phyloP scores from a whole-genome alignment of 176 grass and related monocot species.

The Zizania latifolia region DNA sequence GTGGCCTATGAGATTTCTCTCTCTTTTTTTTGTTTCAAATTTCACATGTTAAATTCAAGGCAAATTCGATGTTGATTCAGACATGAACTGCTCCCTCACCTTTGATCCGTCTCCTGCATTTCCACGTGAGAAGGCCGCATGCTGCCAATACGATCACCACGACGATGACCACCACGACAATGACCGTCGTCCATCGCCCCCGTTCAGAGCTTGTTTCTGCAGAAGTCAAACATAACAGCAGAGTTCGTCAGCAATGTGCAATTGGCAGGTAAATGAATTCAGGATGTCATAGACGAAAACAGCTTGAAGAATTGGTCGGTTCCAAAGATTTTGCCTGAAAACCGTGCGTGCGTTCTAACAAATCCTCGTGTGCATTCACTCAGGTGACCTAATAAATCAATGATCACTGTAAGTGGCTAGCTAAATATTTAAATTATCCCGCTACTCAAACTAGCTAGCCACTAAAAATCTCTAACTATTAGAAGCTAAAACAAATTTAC shows the following conservation, averaged over 20 bases:
- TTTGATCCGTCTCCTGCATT: slow-evolving; percentile 44
- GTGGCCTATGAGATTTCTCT: background rate
- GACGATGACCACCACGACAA: slow-evolving; percentile 4
- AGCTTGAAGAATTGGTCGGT: background rate
- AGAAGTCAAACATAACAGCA: background rate
- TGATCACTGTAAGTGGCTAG: background rate
- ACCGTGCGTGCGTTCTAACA: background rate
- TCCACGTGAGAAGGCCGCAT: slow-evolving; percentile 35
- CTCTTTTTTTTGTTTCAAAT: background rate
- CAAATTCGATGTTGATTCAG: background rate
- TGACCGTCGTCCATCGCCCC: background rate
- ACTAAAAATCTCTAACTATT: too few species aligned
- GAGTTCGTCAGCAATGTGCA: background rate
- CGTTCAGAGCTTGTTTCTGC: slow-evolving; percentile 15
- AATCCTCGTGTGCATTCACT: slow-evolving; percentile 3
- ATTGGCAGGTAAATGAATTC: background rate
- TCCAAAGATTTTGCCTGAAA: background rate
- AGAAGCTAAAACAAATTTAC: too few species aligned
- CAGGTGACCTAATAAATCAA: background rate
- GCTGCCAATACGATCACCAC: slow-evolving; percentile 1
- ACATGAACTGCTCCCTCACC: background rate
- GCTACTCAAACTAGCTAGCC: too few species aligned
- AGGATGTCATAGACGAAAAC: background rate
- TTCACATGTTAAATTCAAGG: background rate
- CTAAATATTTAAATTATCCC: too few species aligned